Conservation (phyloP, 2,329 filamentous ascomycete genomes). For the Passalora sequoiae region DNA sequence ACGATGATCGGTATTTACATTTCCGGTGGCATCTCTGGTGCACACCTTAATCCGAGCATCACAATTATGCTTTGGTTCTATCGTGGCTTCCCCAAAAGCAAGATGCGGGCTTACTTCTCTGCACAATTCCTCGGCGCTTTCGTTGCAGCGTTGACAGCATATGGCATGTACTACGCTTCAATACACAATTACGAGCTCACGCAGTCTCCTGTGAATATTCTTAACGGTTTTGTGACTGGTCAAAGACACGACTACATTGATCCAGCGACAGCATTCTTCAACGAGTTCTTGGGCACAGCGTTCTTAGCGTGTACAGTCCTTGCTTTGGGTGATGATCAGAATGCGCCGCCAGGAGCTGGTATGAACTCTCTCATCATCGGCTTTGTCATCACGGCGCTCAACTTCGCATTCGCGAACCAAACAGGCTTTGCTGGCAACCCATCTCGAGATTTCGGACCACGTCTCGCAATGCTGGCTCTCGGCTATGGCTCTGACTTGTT, state of each 20-base stretch:
- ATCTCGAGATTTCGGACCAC: conserved; percentile 47
- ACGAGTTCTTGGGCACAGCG: conserved; percentile 43
- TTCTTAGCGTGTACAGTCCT: conserved; percentile 42
- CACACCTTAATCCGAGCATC: conserved; percentile 47
- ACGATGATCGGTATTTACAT: conserved; percentile 45
- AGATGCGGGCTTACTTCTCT: conserved; percentile 47
- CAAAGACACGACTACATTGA: conserved; percentile 40
- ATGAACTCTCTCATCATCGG: conserved; percentile 50
- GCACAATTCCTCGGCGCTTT: conserved; percentile 53
- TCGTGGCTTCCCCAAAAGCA: conserved; percentile 50
- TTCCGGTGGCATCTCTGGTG: conserved; percentile 46
- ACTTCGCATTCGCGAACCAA: conserved; percentile 43
- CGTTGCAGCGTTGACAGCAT: conserved; percentile 45
- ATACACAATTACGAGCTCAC: conserved; percentile 29
- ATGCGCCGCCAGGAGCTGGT: conserved; percentile 40
- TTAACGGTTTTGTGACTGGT: conserved; percentile 43
- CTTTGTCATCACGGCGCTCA: conserved; percentile 37
- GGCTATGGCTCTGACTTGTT: conserved; percentile 41
- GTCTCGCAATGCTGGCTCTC: conserved; percentile 42
- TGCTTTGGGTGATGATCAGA: conserved; percentile 31
- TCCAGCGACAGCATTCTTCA: conserved; percentile 46
- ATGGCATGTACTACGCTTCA: conserved; percentile 39
- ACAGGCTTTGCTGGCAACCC: conserved; percentile 49
- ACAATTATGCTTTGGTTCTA: conserved; percentile 41
- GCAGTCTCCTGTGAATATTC: conserved; percentile 26